Base-by-base conservation (phyloP, 495 filamentous ascomycete genomes). In the Penicillium nucicola region DNA sequence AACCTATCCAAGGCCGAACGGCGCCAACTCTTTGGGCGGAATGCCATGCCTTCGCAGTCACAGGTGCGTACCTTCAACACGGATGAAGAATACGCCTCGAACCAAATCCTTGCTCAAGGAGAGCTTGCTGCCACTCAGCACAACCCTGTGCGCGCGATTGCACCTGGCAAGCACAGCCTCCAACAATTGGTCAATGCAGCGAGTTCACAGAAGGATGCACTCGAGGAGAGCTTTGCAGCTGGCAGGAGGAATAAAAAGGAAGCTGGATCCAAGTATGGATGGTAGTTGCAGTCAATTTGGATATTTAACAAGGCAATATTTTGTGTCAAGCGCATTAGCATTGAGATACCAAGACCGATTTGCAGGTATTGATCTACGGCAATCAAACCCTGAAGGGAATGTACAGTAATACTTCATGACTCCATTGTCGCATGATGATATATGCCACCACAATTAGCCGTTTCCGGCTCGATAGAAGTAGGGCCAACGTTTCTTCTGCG, bases 221-320 rank as follows among this genome's bases (percentile, higher is more conserved):
- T 97, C 61, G 90, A 96, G 66, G 91, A 97, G 65, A 87, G 84
- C 61, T 97, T 95, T 73, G 88, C 89, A 4, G 69, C 78, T 51
- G 89, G 85, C 14, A 78, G 77, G 61, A 80, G 79, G 60, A 90
- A 89, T 61, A 82, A 86, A 65, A 82, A 78, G 52, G 90, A 95
- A 55, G 89, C 88, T 5, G 87, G 86, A 8, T 81, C 81, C 17
- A 82, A 81, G 59, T 97, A 97, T 77, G 91, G 91, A 5, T 96
- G 89, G 87, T 87, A 68, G 57, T 53, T 11, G 15, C 45, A 30
- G 33, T 38, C 42, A 45, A 13, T 4, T 7, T n/a, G 36, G 40
- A 30, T 28, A 43, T 51, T 7, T 42, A 33, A 14, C 7, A 5
- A 30, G 22, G 2, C 15, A n/a, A n/a, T n/a, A 12, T 39, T 23